Evolutionary conservation across 306 rosid genomes (phyloP), one percentile per base, ranked within the genome.

Genomic region (Macrotyloma uniflorum): DNA sequence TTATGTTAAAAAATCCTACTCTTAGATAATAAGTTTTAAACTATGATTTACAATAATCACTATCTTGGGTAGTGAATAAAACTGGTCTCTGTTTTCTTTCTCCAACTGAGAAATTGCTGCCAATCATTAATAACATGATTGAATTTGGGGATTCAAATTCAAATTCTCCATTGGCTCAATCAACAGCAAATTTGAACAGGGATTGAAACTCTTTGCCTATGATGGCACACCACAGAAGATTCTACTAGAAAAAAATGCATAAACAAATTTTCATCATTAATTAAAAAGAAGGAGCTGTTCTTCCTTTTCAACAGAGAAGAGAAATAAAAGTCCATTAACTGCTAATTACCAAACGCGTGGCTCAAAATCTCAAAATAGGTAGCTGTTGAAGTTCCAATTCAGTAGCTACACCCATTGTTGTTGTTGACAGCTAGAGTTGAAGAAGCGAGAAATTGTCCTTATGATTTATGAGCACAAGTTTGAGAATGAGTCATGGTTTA

Each of bases 71-170:
- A 38, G 45, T 40, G 14, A 40, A 40, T 40, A 40, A 40, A 40
- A 40, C 4, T 40, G 43, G 45, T 40, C 12, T 38, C 43, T 38
- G 43, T 7, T 38, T 38, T 38, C 38, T 35, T 30, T n/a, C 64
- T 79, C 38, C 58, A 43, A 82, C 45, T 74, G 75, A 32, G 86
- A 86, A 84, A 77, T 80, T 69, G 35, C 81, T 61, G 35, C 82
- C 55, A 64, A 59, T 65, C 67, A 18, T 45, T 45, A 42, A 69
- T 76, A 63, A 10, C 18, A 10, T 18, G 47, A n/a, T n/a, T 36
- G 26, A 35, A 64, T 18, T 64, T 35, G 4, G 35, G 8, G 1
- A n/a, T n/a, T 63, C 69, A 30, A 61, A 32, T 32, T 8, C 23
- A 35, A n/a, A 64, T 26, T 18, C 9, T 72, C 40, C 65, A 40